Evolutionary conservation across 306 rosid genomes (phyloP).

Genomic region (Oemleria cerasiformis): DNA sequence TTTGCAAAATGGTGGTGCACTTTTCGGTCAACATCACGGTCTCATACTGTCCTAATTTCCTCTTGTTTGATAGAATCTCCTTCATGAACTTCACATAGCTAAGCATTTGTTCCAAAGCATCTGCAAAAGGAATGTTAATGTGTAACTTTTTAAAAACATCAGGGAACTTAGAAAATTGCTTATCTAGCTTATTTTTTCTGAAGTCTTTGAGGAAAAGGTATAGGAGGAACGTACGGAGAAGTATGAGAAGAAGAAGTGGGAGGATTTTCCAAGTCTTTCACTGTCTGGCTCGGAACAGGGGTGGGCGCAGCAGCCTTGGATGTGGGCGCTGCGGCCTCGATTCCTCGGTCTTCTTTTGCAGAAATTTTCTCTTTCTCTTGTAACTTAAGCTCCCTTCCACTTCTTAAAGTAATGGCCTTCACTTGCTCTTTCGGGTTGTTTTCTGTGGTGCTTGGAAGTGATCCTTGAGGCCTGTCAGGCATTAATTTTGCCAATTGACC

Average conservation of each 20-base stretch:
- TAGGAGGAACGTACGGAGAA: not conserved
- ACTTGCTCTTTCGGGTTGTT: not conserved
- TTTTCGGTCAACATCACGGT: not conserved
- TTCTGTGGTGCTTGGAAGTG: not conserved
- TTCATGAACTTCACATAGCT: constrained; percentile 3
- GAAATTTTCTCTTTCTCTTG: not conserved
- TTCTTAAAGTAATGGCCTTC: not conserved
- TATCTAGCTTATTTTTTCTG: not conserved
- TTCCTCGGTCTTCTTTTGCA: no score
- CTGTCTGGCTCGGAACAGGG: not conserved
- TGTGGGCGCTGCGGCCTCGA: no score
- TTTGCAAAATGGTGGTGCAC: not conserved
- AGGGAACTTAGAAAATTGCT: not conserved
- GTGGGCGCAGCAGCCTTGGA: no score
- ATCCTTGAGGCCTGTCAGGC: not conserved
- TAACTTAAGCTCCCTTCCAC: not conserved
- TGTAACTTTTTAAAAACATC: not conserved
- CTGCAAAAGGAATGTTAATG: not conserved
- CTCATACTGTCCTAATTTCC: not conserved
- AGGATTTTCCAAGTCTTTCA: not conserved
- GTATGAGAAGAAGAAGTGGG: not conserved
- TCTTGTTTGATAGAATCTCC: not conserved
- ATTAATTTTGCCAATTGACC: not conserved
- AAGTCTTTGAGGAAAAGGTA: not conserved
- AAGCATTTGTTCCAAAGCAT: not conserved